Conservation (phyloP, 2,329 filamentous ascomycete genomes). For the Keithomyces neogunnii region DNA sequence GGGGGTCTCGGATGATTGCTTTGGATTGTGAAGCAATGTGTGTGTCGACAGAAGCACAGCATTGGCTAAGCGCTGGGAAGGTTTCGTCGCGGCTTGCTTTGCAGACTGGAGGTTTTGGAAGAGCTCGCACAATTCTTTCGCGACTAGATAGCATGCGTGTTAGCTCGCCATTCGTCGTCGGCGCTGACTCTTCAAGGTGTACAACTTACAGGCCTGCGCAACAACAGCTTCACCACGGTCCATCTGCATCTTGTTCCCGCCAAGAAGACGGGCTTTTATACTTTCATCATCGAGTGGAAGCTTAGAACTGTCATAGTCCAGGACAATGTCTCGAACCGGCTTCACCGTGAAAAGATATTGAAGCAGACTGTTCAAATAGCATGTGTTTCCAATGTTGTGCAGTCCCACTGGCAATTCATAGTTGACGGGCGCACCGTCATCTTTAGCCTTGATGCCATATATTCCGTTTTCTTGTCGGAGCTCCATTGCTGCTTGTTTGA, state of each 20-base stretch:
- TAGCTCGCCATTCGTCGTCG: conserved; percentile 5
- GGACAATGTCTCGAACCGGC: conserved; percentile 70
- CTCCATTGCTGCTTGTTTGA: conserved; percentile 19
- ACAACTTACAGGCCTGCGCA: conserved; percentile 64
- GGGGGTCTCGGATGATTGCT: conserved; percentile 17
- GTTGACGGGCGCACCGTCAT: conserved; percentile 16
- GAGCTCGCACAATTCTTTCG: conserved; percentile 61
- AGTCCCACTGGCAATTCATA: conserved; percentile 71
- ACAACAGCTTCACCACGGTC: conserved; percentile 50
- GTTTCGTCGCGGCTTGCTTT: conserved; percentile 53
- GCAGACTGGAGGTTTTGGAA: conserved; percentile 65
- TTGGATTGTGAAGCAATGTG: conserved; percentile 24
- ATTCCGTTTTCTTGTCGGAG: conserved; percentile 11
- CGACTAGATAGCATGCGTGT: conserved; percentile 42
- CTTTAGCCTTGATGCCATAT: conserved; percentile 7
- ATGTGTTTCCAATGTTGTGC: conserved; percentile 93
- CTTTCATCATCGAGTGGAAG: conserved; percentile 58
- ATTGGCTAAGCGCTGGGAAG: conserved; percentile 69
- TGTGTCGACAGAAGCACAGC: conserved; percentile 59
- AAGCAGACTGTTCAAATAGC: conserved; percentile 91
- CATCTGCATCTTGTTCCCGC: conserved; percentile 49
- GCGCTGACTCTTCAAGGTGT: neutral
- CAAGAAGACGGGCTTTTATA: conserved; percentile 61
- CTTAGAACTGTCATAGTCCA: conserved; percentile 64
- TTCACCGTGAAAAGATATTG: conserved; percentile 92